Percentiles rank a stretch among this genome's conserved stretches.
Evolutionary conservation across 1,284 basidiomycete genomes (phyloP).

Genomic region (Puccinia coronata): DNA sequence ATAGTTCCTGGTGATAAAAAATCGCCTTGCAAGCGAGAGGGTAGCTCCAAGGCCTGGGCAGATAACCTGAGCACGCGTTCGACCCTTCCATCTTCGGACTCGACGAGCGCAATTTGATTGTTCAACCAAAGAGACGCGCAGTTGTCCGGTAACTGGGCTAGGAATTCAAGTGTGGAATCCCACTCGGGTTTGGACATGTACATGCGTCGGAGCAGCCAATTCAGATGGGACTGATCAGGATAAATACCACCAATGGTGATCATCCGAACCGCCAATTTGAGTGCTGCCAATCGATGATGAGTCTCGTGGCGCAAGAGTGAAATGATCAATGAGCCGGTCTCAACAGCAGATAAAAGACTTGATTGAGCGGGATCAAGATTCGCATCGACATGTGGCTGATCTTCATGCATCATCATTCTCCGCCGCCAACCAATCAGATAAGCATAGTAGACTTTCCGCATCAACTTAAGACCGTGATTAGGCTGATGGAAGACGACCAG

Average conservation of each 20-base stretch:
- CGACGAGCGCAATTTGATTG: slow-evolving; percentile 30
- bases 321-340: slow-evolving; percentile 42
- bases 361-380: not conserved
- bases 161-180: slow-evolving; percentile 39
- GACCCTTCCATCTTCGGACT: slow-evolving; percentile 41
- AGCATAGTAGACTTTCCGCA: slow-evolving; percentile 44
- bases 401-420: not conserved
- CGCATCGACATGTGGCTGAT: not conserved
- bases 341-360: not conserved
- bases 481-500: slow-evolving; percentile 37
- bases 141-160: not conserved
- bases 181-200: slow-evolving; percentile 47
- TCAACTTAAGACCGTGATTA: slow-evolving; percentile 39
- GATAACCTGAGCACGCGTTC: slow-evolving; percentile 28
- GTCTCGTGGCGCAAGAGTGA: slow-evolving; percentile 36
- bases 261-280: slow-evolving; percentile 47
- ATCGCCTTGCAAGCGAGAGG: not conserved
- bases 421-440: slow-evolving; percentile 33
- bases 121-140: slow-evolving; percentile 21
- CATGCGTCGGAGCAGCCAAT: slow-evolving; percentile 34
- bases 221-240: slow-evolving; percentile 25
- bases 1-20: not conserved
- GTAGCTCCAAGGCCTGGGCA: slow-evolving; percentile 5
- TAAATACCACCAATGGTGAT: slow-evolving; percentile 39
- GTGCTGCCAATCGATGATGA: slow-evolving; percentile 37